These are phyloP conservation scores for Immersiporthe knoxdaviesiana DNA, from an alignment of 2,329 filamentous ascomycete species.

Conservation along the genomic window DNA sequence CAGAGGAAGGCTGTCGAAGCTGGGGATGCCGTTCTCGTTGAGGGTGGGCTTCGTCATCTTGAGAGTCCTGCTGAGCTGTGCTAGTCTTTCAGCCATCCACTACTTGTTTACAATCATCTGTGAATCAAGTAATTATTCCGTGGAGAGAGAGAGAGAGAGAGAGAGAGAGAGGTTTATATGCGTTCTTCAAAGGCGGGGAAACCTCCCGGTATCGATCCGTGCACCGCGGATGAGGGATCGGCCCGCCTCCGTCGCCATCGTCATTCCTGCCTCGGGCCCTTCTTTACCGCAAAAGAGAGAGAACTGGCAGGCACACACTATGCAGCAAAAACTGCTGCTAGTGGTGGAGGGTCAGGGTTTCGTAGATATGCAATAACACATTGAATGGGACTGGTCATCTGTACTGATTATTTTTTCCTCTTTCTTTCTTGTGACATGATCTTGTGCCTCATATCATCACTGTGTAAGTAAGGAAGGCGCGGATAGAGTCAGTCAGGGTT, in stretches of 20 bases:
- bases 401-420: background rate
- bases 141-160: background rate
- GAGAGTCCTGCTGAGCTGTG: slow-evolving; percentile 12
- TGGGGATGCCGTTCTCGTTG: slow-evolving; percentile 48
- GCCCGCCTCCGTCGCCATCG: slow-evolving; percentile 9
- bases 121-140: background rate
- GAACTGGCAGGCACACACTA: background rate
- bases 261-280: slow-evolving; percentile 5
- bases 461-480: background rate
- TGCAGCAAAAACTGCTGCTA: background rate
- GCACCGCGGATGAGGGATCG: slow-evolving; percentile 10
- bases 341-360: background rate
- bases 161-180: background rate
- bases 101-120: background rate
- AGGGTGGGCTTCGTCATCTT: slow-evolving; percentile 34
- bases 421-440: background rate
- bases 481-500: background rate
- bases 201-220: slow-evolving; percentile 15
- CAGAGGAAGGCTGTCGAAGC: slow-evolving; percentile 52
- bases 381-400: background rate
- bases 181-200: slow-evolving; percentile 1
- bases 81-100: slow-evolving; percentile 11
- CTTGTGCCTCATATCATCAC: background rate
- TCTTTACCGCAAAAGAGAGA: background rate
- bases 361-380: background rate